A percentile compares a stretch with the other conserved stretches of the same genome.
phyloP scores from a whole-genome alignment of 768 basidiomycete genomes.

The Gelatoporia subvermispora region DNA sequence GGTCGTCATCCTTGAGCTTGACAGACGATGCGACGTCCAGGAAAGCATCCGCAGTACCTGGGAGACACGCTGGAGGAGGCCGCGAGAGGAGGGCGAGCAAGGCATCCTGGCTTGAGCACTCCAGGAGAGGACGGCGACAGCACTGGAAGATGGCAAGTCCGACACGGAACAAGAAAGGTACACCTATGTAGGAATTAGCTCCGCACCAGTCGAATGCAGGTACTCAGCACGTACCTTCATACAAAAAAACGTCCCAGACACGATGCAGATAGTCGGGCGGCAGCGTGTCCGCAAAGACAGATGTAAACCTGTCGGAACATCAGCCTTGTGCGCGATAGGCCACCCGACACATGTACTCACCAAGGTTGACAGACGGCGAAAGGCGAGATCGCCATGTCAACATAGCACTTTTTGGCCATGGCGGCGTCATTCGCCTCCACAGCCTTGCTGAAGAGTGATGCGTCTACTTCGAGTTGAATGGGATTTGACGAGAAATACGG shows the following conservation, averaged over 20 bases:
- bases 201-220: background rate
- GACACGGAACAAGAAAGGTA: conserved; percentile 70
- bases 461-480: conserved; percentile 72
- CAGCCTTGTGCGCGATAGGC: no score
- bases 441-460: conserved; percentile 62
- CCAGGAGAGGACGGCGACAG: conserved; percentile 55
- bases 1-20: conserved; percentile 76
- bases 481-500: conserved; percentile 62
- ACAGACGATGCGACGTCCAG: conserved; percentile 56
- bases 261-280: conserved; percentile 63
- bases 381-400: conserved; percentile 57
- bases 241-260: conserved; percentile 81
- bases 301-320: conserved; percentile 63
- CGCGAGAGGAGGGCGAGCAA: conserved; percentile 44
- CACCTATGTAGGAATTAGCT: conserved; percentile 36
- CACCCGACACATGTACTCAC: conserved; percentile 33
- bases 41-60: conserved; percentile 56
- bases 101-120: conserved; percentile 41
- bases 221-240: conserved; percentile 51
- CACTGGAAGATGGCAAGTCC: conserved; percentile 61
- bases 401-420: conserved; percentile 63
- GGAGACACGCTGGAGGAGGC: conserved; percentile 51
- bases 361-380: conserved; percentile 57
- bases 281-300: conserved; percentile 63
- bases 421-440: conserved; percentile 58